Evolutionary conservation across 2,329 filamentous ascomycete species (phyloP).

Genomic region (Ascochyta viciae-villosae): DNA sequence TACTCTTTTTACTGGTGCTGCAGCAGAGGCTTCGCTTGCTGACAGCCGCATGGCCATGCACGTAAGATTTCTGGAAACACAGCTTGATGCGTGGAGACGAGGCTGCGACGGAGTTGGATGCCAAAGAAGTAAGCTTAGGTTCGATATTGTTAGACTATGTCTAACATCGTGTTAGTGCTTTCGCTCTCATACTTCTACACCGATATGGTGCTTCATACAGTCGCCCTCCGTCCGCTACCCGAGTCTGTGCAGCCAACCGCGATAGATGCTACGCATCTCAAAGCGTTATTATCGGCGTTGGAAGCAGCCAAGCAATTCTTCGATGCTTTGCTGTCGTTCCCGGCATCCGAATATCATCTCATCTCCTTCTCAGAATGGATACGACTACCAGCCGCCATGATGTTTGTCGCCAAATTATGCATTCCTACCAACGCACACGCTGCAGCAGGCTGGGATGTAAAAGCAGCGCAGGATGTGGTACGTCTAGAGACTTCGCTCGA

Average conservation of each 20-base stretch:
- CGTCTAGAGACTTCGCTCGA: slow-evolving; percentile 44
- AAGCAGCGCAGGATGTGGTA: slow-evolving; percentile 41
- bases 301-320: slow-evolving; percentile 74
- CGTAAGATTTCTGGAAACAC: slow-evolving; percentile 36
- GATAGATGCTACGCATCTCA: slow-evolving; percentile 27
- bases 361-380: slow-evolving; percentile 46
- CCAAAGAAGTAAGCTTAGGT: slow-evolving; percentile 26
- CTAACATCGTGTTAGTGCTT: slow-evolving; percentile 27
- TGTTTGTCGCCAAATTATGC: slow-evolving; percentile 38
- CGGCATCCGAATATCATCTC: slow-evolving; percentile 61
- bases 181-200: slow-evolving; percentile 38
- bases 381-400: slow-evolving; percentile 40
- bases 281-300: slow-evolving; percentile 33
- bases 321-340: slow-evolving; percentile 72
- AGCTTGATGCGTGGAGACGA: slow-evolving; percentile 37
- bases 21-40: slow-evolving; percentile 29
- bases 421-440: slow-evolving; percentile 34
- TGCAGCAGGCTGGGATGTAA: slow-evolving; percentile 40
- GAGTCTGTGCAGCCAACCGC: not conserved
- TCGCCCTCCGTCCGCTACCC: slow-evolving; percentile 30
- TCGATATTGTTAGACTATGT: not conserved
- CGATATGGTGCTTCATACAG: slow-evolving; percentile 36
- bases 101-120: slow-evolving; percentile 18
- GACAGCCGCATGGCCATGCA: slow-evolving; percentile 41
- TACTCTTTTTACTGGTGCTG: slow-evolving; percentile 31